Percentiles rank a stretch among this genome's conserved stretches.
Conservation (phyloP, 805 yeast genomes). For the Saccharomycodes ludwigii region DNA sequence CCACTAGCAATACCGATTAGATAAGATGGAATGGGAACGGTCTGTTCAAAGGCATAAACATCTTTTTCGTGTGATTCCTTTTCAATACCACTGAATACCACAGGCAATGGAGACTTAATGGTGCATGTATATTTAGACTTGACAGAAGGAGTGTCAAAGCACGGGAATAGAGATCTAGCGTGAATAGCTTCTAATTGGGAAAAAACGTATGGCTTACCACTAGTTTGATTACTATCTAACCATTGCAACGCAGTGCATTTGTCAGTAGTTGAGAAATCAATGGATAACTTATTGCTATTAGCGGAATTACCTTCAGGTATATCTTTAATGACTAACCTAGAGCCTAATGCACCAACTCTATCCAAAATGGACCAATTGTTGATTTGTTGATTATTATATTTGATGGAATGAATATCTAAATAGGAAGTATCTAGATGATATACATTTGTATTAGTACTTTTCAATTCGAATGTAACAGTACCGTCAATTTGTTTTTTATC, state of each 20-base stretch:
- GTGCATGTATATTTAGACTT: conserved; percentile 52
- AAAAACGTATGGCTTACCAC: conserved; percentile 57
- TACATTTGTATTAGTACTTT: conserved; percentile 15
- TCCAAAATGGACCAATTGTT: conserved; percentile 24
- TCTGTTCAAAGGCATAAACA: conserved; percentile 48
- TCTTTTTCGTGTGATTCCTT: conserved; percentile 8
- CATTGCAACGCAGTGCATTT: conserved; percentile 81
- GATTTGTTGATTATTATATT: conserved; percentile 2
- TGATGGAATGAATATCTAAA: conserved; percentile 37
- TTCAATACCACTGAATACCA: conserved; percentile 59
- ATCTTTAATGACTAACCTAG: conserved; percentile 33
- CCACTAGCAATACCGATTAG: conserved; percentile 80
- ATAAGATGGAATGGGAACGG: conserved; percentile 77
- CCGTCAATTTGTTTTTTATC: conserved; percentile 41
- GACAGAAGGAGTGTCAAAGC: conserved; percentile 82
- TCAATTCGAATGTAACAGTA: conserved; percentile 35
- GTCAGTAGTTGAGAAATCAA: conserved; percentile 58
- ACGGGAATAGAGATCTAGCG: conserved; percentile 78
- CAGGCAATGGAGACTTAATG: conserved; percentile 53
- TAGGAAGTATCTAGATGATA: conserved; percentile 62
- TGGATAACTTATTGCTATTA: conserved; percentile 18
- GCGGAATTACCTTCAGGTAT: conserved; percentile 4
- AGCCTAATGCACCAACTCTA: conserved; percentile 46
- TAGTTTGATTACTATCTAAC: conserved; percentile 61
- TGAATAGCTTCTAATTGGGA: conserved; percentile 91